phyloP scores from a whole-genome alignment of 2,329 filamentous ascomycete genomes.

The Xylaria sp. region DNA sequence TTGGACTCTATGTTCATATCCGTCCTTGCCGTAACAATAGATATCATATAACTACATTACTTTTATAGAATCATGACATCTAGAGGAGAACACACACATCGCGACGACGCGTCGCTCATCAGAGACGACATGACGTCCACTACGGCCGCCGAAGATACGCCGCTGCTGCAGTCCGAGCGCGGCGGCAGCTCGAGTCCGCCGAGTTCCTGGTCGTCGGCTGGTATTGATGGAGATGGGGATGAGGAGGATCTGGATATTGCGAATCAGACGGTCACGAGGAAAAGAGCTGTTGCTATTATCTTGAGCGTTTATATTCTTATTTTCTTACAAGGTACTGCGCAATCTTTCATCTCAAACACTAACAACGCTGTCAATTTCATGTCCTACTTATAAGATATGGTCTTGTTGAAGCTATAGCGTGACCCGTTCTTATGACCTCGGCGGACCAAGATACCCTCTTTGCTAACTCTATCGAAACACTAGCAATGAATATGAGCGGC shows the following conservation, averaged over 20 bases:
- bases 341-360: conserved; percentile 1
- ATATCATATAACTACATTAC: neutral
- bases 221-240: conserved; percentile 16
- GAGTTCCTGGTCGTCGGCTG: conserved; percentile 15
- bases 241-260: conserved; percentile 45
- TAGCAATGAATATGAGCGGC: conserved; percentile 78
- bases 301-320: conserved; percentile 67
- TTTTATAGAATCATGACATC: neutral
- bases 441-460: neutral
- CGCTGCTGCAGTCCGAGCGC: conserved; percentile 44
- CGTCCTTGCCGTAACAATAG: neutral
- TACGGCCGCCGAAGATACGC: conserved; percentile 44
- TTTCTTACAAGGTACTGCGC: conserved; percentile 65
- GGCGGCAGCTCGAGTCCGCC: conserved; percentile 14
- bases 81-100: neutral
- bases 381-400: neutral
- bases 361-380: neutral
- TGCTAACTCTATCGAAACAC: conserved; percentile 7
- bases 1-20: neutral
- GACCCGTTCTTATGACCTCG: neutral
- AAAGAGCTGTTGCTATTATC: conserved; percentile 59
- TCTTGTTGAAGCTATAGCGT: neutral
- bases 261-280: conserved; percentile 48
- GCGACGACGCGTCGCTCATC: neutral
- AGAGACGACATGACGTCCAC: conserved; percentile 31